These are phyloP conservation scores for Suhomyces bolitotheri DNA, from an alignment of 1,139 yeast species.

Conservation along the genomic window DNA sequence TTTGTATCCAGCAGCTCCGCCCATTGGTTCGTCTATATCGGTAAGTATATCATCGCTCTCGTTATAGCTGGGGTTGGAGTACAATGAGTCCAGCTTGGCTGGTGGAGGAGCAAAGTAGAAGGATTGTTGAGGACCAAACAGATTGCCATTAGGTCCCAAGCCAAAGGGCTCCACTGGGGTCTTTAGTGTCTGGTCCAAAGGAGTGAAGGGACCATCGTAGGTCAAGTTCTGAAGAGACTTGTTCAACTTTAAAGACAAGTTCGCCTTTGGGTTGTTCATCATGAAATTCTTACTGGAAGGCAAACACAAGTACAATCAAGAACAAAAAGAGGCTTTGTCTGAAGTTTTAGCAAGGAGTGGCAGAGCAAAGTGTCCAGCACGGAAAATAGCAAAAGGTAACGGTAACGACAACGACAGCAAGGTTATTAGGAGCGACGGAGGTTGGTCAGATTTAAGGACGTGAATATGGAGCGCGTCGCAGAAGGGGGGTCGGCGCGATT, in stretches of 20 bases:
- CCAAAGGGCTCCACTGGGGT: constrained; percentile 39
- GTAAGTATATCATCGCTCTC: constrained; percentile 48
- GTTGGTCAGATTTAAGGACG: constrained; percentile 2
- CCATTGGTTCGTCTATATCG: constrained; percentile 38
- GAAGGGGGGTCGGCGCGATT: constrained; percentile 7
- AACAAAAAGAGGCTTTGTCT: too few species aligned
- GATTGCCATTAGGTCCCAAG: constrained; percentile 5
- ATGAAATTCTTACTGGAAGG: not conserved
- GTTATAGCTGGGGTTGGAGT: constrained; percentile 34
- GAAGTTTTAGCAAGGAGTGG: too few species aligned
- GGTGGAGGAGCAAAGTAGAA: constrained; percentile 12
- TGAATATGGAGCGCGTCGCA: constrained; percentile 7
- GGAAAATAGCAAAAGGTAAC: not conserved
- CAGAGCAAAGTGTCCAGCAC: too few species aligned
- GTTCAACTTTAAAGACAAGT: constrained; percentile 34
- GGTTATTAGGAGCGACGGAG: not conserved
- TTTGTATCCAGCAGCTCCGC: constrained; percentile 17
- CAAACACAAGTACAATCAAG: too few species aligned
- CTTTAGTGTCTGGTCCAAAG: constrained; percentile 45
- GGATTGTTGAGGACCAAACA: too few species aligned
- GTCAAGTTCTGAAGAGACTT: constrained; percentile 27
- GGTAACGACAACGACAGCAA: not conserved
- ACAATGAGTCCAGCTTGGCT: constrained; percentile 19
- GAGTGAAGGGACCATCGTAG: constrained; percentile 43
- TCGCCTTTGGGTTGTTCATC: constrained; percentile 30